Percentiles rank a stretch among this genome's conserved stretches.
These are phyloP conservation scores for Salix dunnii DNA, from an alignment of 345 rosid species.

Conservation along the genomic window DNA sequence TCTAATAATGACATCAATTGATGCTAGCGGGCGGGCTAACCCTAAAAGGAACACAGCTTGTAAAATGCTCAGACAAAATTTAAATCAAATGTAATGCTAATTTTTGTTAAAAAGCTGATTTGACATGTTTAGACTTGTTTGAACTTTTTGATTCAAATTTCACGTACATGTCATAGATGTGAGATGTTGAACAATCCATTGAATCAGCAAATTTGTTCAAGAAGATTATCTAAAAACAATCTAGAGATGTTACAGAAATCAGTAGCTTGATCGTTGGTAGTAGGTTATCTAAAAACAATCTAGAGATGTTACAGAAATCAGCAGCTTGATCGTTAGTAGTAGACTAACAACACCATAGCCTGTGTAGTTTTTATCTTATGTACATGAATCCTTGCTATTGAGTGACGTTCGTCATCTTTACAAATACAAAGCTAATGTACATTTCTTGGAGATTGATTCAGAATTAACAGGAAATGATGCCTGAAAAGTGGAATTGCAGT, in stretches of 20 bases:
- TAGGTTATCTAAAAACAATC: not conserved
- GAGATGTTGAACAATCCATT: not conserved
- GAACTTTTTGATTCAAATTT: too few relatives aligned
- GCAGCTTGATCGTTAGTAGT: not conserved
- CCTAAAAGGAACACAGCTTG: too few relatives aligned
- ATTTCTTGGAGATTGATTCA: constrained; percentile 26
- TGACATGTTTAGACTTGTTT: too few relatives aligned
- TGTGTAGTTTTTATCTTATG: not conserved
- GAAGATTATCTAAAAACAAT: not conserved
- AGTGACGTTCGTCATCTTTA: not conserved
- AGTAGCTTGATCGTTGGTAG: too few relatives aligned
- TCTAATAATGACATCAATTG: too few relatives aligned
- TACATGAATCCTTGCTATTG: not conserved
- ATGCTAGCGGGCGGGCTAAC: too few relatives aligned
- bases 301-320: not conserved
- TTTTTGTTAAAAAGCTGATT: too few relatives aligned
- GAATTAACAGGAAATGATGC: constrained; percentile 9
- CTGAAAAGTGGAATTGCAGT: not conserved
- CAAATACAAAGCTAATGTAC: constrained; percentile 25
- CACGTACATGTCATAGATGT: not conserved
- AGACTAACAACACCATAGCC: not conserved
- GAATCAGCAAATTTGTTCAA: not conserved
- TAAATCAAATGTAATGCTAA: too few relatives aligned
- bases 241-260: not conserved
- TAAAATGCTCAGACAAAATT: too few relatives aligned